Evolutionary conservation across 306 rosid genomes (phyloP).

Genomic region (Sophora flavescens): DNA sequence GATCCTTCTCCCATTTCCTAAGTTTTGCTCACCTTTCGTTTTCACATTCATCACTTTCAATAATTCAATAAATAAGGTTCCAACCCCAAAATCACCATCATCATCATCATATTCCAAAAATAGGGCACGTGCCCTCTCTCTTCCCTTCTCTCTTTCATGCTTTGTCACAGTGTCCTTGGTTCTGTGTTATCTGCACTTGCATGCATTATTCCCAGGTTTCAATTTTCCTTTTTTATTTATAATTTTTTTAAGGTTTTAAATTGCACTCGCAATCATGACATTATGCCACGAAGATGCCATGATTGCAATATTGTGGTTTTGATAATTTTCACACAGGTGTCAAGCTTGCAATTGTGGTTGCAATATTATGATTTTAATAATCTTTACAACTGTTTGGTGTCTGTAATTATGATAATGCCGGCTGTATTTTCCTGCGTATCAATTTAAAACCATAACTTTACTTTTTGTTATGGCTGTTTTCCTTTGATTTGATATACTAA

Average conservation of each 20-base stretch:
- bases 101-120: too few species aligned
- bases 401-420: too few species aligned
- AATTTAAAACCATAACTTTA: too few species aligned
- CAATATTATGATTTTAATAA: not conserved
- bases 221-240: too few species aligned
- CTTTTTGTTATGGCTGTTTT: not conserved
- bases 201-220: conserved; percentile 25
- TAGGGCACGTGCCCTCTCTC: too few species aligned
- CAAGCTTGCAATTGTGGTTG: not conserved
- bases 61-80: not conserved
- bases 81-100: not conserved
- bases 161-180: not conserved
- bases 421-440: too few species aligned
- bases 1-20: not conserved
- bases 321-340: too few species aligned
- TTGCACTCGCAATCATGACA: too few species aligned
- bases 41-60: not conserved
- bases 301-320: too few species aligned
- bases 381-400: too few species aligned
- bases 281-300: too few species aligned
- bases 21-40: not conserved
- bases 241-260: too few species aligned
- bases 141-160: not conserved
- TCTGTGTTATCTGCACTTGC: conserved; percentile 9
- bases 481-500: not conserved